phyloP scores from a whole-genome alignment of 176 grass and related monocot species.

The Rhipidocladum racemiflorum region DNA sequence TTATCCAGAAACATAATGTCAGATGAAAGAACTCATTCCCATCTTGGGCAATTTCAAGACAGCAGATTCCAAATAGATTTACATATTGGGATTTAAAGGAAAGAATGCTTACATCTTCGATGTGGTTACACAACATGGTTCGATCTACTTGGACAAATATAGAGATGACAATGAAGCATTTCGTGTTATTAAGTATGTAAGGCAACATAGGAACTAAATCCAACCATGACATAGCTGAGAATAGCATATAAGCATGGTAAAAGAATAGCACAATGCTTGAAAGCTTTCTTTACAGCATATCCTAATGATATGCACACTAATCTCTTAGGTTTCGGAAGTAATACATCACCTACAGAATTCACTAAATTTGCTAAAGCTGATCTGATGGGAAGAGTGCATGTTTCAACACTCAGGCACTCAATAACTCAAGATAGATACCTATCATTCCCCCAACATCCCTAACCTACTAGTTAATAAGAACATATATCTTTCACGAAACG shows the following conservation, averaged over 20 bases:
- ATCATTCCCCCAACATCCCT: not conserved
- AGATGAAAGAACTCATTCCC: not conserved
- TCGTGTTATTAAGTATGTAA: not conserved
- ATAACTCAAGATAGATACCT: not conserved
- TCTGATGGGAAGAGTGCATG: not conserved
- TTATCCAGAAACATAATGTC: conserved; percentile 2
- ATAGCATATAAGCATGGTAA: not conserved
- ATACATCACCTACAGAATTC: not conserved
- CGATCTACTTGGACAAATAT: not conserved
- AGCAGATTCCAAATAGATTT: not conserved
- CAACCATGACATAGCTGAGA: not conserved
- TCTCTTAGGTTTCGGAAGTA: not conserved
- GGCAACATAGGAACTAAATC: not conserved
- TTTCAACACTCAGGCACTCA: not conserved
- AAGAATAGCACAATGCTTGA: not conserved
- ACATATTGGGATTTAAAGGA: not conserved
- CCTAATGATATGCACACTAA: not conserved
- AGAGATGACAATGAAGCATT: not conserved
- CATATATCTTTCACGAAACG: not conserved
- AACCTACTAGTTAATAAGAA: not conserved
- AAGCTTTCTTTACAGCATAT: not conserved
- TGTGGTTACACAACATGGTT: not conserved
- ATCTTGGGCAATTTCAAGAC: not conserved
- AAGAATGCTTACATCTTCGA: not conserved
- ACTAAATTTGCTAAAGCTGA: not conserved